A percentile compares a stretch with the other conserved stretches of the same genome.
These are phyloP conservation scores for Ploettnerulaceae sp. DNA, from an alignment of 2,329 filamentous ascomycete genomes.

Conservation along the genomic window DNA sequence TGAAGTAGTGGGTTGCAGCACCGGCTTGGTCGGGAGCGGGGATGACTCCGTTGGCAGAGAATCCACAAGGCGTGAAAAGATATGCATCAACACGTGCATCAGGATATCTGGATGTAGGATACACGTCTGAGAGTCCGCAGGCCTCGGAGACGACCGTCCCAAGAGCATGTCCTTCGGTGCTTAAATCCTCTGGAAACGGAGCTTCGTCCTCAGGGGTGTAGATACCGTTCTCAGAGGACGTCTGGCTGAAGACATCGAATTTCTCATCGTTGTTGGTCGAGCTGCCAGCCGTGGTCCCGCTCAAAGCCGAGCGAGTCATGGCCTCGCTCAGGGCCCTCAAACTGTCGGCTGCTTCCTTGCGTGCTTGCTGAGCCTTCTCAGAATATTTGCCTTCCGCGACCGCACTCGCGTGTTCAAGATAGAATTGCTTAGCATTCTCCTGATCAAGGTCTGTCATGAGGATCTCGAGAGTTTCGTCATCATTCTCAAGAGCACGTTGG, in stretches of 20 bases:
- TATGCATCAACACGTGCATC: slow-evolving; percentile 94
- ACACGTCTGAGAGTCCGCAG: slow-evolving; percentile 85
- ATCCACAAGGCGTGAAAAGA: slow-evolving; percentile 93
- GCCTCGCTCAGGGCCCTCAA: slow-evolving; percentile 55
- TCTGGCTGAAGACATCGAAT: slow-evolving; percentile 80
- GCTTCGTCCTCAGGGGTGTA: slow-evolving; percentile 53
- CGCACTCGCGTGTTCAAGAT: slow-evolving; percentile 78
- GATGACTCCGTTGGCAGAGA: slow-evolving; percentile 93
- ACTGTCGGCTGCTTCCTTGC: slow-evolving; percentile 53
- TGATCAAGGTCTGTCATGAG: slow-evolving; percentile 68
- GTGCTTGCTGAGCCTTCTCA: slow-evolving; percentile 59
- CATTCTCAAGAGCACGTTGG: slow-evolving; percentile 32
- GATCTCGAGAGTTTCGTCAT: slow-evolving; percentile 73
- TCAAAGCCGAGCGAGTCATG: slow-evolving; percentile 34
- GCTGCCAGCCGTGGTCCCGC: slow-evolving; percentile 38
- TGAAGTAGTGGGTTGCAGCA: slow-evolving; percentile 76
- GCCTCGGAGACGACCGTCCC: slow-evolving; percentile 87
- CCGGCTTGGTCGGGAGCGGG: slow-evolving; percentile 62
- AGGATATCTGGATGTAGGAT: slow-evolving; percentile 80
- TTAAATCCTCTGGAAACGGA: slow-evolving; percentile 65
- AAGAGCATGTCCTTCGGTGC: slow-evolving; percentile 88
- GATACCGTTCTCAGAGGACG: slow-evolving; percentile 55
- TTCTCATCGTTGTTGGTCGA: slow-evolving; percentile 49
- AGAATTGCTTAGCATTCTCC: slow-evolving; percentile 67
- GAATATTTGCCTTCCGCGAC: slow-evolving; percentile 79